Percentiles rank a stretch among this genome's conserved stretches.
Conservation (phyloP, 164 flowering plant species). For the Vitis rotundifolia region DNA sequence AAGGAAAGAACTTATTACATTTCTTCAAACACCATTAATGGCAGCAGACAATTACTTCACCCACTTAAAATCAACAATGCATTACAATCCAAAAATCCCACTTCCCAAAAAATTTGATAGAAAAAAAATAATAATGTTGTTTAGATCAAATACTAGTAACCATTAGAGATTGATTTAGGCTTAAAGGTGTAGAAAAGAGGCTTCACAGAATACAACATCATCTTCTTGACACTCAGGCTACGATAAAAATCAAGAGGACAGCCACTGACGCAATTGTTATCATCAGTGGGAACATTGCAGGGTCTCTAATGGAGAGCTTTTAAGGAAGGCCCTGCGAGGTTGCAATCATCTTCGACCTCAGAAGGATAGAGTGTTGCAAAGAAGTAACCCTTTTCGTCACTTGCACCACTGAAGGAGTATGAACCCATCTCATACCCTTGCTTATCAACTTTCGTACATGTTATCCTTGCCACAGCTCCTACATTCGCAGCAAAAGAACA, state of each 20-base stretch:
- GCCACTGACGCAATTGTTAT: conserved; percentile 26
- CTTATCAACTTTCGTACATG: conserved; percentile 15
- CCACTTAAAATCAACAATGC: too few species aligned
- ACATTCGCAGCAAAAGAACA: not conserved
- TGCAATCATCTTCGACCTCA: conserved; percentile 4
- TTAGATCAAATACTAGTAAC: not conserved
- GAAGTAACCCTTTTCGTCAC: conserved; percentile 33
- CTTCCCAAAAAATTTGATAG: too few species aligned
- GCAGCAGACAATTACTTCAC: too few species aligned
- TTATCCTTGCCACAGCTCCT: conserved; percentile 28
- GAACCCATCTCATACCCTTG: conserved; percentile 23
- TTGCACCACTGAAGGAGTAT: conserved; percentile 5
- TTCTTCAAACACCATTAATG: too few species aligned
- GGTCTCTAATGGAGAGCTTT: conserved; percentile 18
- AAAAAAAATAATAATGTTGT: not conserved
- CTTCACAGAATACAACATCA: conserved; percentile 18
- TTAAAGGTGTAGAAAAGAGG: conserved; percentile 25
- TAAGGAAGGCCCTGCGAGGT: conserved; percentile 20
- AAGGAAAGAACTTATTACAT: too few species aligned
- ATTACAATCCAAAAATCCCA: not conserved
- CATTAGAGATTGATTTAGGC: conserved; percentile 4
- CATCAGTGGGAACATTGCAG: conserved; percentile 28
- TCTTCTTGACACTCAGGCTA: conserved; percentile 4
- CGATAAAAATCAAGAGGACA: conserved; percentile 11
- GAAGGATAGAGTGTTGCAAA: conserved; percentile 12